phyloP scores from a whole-genome alignment of 2,329 filamentous ascomycete genomes.

The Nannizziopsis arthrosporioides region DNA sequence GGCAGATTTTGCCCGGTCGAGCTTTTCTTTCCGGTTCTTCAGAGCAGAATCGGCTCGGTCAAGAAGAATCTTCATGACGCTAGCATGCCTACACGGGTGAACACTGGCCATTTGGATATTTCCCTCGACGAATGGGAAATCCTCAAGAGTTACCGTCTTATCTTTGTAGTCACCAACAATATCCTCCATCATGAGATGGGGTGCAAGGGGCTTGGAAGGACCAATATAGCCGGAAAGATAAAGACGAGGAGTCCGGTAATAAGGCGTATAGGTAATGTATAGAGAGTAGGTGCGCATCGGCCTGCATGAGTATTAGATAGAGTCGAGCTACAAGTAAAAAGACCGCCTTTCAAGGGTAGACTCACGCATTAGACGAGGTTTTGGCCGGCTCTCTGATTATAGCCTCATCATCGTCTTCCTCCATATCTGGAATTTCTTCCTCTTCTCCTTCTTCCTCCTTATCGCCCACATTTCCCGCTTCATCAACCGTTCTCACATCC shows the following conservation, averaged over 20 bases:
- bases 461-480: constrained; percentile 74
- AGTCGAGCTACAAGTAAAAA: constrained; percentile 1
- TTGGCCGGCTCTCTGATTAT: constrained; percentile 68
- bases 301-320: constrained; percentile 35
- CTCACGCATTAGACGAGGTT: constrained; percentile 43
- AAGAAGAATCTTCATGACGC: constrained; percentile 94
- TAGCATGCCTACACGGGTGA: constrained; percentile 93
- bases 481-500: constrained; percentile 80
- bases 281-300: constrained; percentile 88
- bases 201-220: constrained; percentile 67
- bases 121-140: constrained; percentile 88
- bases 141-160: constrained; percentile 95
- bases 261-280: constrained; percentile 95
- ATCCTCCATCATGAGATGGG: constrained; percentile 87
- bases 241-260: constrained; percentile 89
- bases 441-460: constrained; percentile 55
- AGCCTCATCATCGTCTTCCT: constrained; percentile 85
- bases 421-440: constrained; percentile 92
- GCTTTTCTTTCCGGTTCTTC: constrained; percentile 74
- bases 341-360: constrained; percentile 13
- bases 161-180: constrained; percentile 95
- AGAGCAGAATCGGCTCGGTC: constrained; percentile 90
- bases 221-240: constrained; percentile 85
- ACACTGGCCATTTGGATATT: constrained; percentile 92
- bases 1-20: constrained; percentile 49